Evolutionary conservation across 495 filamentous ascomycete genomes (phyloP).

Genomic region (Penicillium lividum): DNA sequence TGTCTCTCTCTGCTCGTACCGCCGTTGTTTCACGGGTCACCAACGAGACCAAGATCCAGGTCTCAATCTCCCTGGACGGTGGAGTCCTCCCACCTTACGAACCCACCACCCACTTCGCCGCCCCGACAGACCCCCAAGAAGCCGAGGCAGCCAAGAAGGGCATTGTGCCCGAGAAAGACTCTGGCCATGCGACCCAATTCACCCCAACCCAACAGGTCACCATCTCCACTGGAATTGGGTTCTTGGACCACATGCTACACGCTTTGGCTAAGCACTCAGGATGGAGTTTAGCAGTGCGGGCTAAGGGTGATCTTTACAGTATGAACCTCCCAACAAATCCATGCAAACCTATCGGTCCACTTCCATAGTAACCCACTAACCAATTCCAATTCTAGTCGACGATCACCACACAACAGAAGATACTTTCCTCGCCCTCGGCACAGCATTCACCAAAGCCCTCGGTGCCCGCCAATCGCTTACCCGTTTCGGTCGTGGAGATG

Average conservation of each 20-base stretch:
- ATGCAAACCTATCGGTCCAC: background rate
- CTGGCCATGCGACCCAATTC: conserved; percentile 76
- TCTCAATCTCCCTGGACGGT: conserved; percentile 91
- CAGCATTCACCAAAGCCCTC: conserved; percentile 77
- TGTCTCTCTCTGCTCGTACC: conserved; percentile 57
- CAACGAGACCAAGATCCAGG: conserved; percentile 94
- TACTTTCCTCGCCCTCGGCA: conserved; percentile 85
- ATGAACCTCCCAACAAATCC: background rate
- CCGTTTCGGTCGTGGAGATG: conserved; percentile 88
- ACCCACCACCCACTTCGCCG: conserved; percentile 46
- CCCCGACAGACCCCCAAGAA: conserved; percentile 40
- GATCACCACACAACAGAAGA: conserved; percentile 99
- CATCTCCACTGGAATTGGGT: conserved; percentile 94
- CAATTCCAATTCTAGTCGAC: conserved; percentile 63
- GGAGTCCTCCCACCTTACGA: conserved; percentile 67
- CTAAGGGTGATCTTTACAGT: conserved; percentile 90
- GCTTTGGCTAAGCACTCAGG: conserved; percentile 93
- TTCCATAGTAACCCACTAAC: background rate
- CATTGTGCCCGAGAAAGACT: conserved; percentile 77
- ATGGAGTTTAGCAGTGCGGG: conserved; percentile 81
- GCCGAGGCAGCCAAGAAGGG: conserved; percentile 64
- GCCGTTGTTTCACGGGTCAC: conserved; percentile 80
- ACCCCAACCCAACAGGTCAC: conserved; percentile 80
- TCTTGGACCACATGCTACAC: conserved; percentile 98
- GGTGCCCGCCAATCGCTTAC: conserved; percentile 75